Evolutionary conservation across 2,329 filamentous ascomycete genomes (phyloP), one percentile per base, ranked within the genome.

Genomic region (Dissoconium aciculare): DNA sequence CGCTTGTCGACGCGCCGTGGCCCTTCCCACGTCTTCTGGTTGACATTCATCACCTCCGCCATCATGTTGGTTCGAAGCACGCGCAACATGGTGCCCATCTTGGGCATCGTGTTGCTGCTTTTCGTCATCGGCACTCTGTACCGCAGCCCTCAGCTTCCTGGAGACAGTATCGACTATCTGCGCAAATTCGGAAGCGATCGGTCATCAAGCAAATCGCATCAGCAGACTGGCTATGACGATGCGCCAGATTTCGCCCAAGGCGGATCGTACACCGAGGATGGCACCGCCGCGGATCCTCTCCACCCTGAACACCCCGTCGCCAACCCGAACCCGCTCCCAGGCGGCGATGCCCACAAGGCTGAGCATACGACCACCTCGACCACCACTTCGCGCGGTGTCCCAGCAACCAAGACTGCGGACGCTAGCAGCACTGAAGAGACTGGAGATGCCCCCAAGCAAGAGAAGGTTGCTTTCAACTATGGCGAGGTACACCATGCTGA

Each of bases 11-110:
- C n/a, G n/a, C n/a, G n/a, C n/a, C n/a, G n/a, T n/a, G n/a, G n/a
- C n/a, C n/a, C n/a, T n/a, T n/a, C n/a, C n/a, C n/a, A n/a, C n/a
- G n/a, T n/a, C n/a, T n/a, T n/a, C n/a, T n/a, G n/a, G n/a, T n/a
- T n/a, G n/a, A 23, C 8, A 23, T 23, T 23, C 19, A 23, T 23
- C 19, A 8, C 19, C 19, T 23, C 19, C 19, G 19, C 19, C 19
- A 23, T 23, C 19, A 23, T 23, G 19, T n/a, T 23, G 19, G 19
- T 23, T n/a, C 19, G 19, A n/a, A n/a, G 19, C 19, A 23, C 19
- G 19, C 19, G 19, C 8, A 23, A 23, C 19, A 23, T 23, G 8
- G 19, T 23, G 19, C 19, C 19, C 19, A 8, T 23, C 8, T n/a
- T 23, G 19, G 19, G 19, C 19, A 23, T 23, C 19, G 19, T 23